Percentiles rank a stretch among this genome's conserved stretches.
These are phyloP conservation scores for Chaetomium sp. DNA, from an alignment of 2,329 filamentous ascomycete species.

Conservation along the genomic window DNA sequence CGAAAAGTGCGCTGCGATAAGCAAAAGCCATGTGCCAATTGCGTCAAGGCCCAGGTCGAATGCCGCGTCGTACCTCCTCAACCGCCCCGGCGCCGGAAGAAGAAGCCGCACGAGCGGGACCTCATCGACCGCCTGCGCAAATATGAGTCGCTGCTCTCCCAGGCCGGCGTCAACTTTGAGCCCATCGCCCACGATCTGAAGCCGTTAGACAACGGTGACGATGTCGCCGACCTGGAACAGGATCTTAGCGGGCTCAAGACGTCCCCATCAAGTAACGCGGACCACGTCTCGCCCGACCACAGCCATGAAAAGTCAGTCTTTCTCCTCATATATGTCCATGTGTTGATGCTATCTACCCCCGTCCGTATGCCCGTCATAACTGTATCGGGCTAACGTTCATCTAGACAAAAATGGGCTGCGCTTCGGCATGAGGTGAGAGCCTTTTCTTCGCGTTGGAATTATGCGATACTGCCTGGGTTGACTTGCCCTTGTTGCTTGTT, in stretches of 20 bases:
- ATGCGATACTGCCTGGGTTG: not conserved
- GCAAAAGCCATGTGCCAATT: slow-evolving; percentile 64
- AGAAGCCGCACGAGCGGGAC: slow-evolving; percentile 62
- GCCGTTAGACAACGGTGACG: slow-evolving; percentile 38
- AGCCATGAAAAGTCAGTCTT: slow-evolving; percentile 25
- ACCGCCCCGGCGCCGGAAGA: slow-evolving; percentile 52
- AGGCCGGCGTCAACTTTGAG: slow-evolving; percentile 64
- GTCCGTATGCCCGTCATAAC: slow-evolving; percentile 1
- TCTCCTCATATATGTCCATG: not conserved
- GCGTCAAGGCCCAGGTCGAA: slow-evolving; percentile 54
- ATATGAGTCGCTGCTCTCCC: slow-evolving; percentile 60
- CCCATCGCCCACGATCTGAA: slow-evolving; percentile 51
- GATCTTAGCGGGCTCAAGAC: slow-evolving; percentile 50
- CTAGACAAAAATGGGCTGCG: slow-evolving; percentile 41
- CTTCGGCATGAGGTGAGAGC: slow-evolving; percentile 44
- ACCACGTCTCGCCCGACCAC: slow-evolving; percentile 28
- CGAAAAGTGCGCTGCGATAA: slow-evolving; percentile 71
- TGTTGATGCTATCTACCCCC: not conserved
- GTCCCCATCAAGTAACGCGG: slow-evolving; percentile 41
- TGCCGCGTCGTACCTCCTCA: slow-evolving; percentile 54
- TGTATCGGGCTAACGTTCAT: slow-evolving; percentile 21
- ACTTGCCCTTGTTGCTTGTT: not conserved
- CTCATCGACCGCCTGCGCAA: slow-evolving; percentile 61
- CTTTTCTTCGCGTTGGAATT: not conserved
- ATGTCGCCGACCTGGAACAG: slow-evolving; percentile 50